phyloP scores from a whole-genome alignment of 1,139 yeast genomes.

The Diutina neorugosa region DNA sequence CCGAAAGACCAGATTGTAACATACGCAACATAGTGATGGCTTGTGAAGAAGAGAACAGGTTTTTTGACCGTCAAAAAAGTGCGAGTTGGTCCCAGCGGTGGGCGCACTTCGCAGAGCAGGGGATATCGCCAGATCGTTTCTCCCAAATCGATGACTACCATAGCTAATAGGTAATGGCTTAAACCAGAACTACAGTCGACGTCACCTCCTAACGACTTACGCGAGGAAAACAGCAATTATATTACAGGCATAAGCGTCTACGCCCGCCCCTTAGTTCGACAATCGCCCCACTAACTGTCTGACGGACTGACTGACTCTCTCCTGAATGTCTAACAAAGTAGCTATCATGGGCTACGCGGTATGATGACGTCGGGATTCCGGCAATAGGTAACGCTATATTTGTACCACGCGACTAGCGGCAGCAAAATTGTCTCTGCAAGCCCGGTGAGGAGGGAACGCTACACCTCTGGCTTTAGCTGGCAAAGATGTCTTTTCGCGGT shows the following conservation, averaged over 20 bases:
- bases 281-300: too few species aligned
- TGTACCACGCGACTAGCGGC: background rate
- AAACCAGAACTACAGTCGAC: too few species aligned
- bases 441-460: too few species aligned
- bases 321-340: background rate
- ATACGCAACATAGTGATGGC: constrained; percentile 1
- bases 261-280: too few species aligned
- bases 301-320: background rate
- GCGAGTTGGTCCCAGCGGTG: background rate
- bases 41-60: background rate
- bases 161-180: too few species aligned
- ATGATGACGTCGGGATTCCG: background rate
- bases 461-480: too few species aligned
- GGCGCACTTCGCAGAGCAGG: background rate
- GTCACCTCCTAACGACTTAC: too few species aligned
- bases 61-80: background rate
- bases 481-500: too few species aligned
- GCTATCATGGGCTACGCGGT: too few species aligned
- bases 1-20: constrained; percentile 77
- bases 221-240: too few species aligned
- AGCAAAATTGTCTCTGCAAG: background rate
- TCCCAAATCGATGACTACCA: background rate
- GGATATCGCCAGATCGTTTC: background rate
- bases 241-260: too few species aligned
- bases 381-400: background rate